These are phyloP conservation scores for Taiozyma sp. DNA, from an alignment of 1,139 yeast species.

Conservation along the genomic window DNA sequence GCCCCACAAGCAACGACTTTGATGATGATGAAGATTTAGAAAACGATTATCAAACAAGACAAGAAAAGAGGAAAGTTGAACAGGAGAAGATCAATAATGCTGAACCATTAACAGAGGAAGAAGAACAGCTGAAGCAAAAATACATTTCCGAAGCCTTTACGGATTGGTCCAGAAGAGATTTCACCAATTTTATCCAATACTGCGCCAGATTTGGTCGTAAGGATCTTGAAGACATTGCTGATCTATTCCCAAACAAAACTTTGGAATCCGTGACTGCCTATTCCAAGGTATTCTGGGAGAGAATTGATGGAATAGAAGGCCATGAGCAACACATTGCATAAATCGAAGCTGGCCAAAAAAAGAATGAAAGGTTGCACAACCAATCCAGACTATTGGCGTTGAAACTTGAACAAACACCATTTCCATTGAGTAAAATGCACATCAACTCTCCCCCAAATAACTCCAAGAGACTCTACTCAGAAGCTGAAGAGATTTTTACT, in stretches of 20 bases:
- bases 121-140: slow-evolving; percentile 54
- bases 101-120: slow-evolving; percentile 72
- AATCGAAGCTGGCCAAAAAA: slow-evolving; percentile 85
- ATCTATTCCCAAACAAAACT: slow-evolving; percentile 62
- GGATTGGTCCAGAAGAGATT: slow-evolving; percentile 84
- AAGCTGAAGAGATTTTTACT: slow-evolving; percentile 84
- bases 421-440: slow-evolving; percentile 70
- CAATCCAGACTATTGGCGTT: slow-evolving; percentile 63
- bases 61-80: slow-evolving; percentile 42
- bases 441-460: slow-evolving; percentile 91
- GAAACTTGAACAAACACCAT: slow-evolving; percentile 57
- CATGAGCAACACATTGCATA: slow-evolving; percentile 80
- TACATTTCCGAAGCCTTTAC: slow-evolving; percentile 64
- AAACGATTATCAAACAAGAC: slow-evolving; percentile 27
- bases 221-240: slow-evolving; percentile 53
- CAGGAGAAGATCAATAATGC: slow-evolving; percentile 67
- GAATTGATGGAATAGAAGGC: slow-evolving; percentile 72
- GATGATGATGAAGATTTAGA: slow-evolving; percentile 20
- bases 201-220: slow-evolving; percentile 77
- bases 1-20: slow-evolving; percentile 9
- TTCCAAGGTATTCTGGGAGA: slow-evolving; percentile 67
- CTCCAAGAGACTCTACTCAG: slow-evolving; percentile 79
- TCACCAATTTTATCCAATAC: slow-evolving; percentile 76
- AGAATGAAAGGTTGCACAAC: slow-evolving; percentile 51
- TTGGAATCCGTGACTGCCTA: slow-evolving; percentile 66